Evolutionary conservation across 345 rosid species (phyloP).

Genomic region (Dovyalis caffra): DNA sequence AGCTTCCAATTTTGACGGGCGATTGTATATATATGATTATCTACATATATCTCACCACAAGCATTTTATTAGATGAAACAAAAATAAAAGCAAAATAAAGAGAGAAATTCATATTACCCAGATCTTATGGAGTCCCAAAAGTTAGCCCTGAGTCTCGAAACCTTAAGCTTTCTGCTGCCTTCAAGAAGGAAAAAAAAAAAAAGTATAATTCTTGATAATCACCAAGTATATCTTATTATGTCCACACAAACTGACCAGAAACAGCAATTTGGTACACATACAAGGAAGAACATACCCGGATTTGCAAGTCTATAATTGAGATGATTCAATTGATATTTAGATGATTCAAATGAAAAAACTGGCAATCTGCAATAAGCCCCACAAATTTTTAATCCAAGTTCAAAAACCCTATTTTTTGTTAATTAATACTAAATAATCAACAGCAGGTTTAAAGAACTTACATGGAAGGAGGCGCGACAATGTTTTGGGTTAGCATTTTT

Average conservation of each 20-base stretch:
- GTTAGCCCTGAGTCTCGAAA: conserved; percentile 50
- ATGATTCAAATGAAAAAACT: neutral
- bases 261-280: neutral
- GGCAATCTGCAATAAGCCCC: neutral
- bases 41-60: no score
- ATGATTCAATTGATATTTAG: neutral
- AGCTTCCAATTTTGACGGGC: no score
- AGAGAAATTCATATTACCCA: conserved; percentile 59
- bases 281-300: neutral
- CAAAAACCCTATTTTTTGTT: neutral
- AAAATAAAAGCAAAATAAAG: no score
- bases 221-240: no score
- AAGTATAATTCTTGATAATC: no score
- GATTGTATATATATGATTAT: no score
- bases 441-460: neutral
- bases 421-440: neutral
- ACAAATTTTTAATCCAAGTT: no score
- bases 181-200: conserved; percentile 37
- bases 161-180: conserved; percentile 57
- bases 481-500: conserved; percentile 18
- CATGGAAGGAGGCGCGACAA: conserved; percentile 18
- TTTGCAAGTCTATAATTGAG: neutral
- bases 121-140: conserved; percentile 85
- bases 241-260: no score
- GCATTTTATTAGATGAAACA: no score